A percentile compares a stretch with the other conserved stretches of the same genome.
phyloP scores from a whole-genome alignment of 1,284 basidiomycete species.

The Psilocybe mexicana region DNA sequence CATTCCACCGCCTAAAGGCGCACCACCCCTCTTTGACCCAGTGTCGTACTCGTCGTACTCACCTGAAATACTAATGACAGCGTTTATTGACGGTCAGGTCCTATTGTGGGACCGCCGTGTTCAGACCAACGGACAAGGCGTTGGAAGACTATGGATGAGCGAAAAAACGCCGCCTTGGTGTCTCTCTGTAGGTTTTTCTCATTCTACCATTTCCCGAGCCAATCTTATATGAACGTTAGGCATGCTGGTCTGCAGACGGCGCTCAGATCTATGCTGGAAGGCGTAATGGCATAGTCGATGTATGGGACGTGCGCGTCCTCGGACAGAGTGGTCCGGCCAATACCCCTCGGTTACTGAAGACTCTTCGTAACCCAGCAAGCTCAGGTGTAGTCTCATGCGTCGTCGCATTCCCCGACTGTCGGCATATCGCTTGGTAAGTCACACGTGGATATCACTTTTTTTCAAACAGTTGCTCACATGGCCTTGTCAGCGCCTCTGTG shows the following conservation, averaged over 20 bases:
- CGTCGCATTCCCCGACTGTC: conserved; percentile 86
- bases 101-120: conserved; percentile 89
- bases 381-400: conserved; percentile 93
- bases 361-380: conserved; percentile 82
- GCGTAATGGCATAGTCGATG: conserved; percentile 88
- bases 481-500: conserved; percentile 70
- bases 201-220: not conserved
- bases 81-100: conserved; percentile 91
- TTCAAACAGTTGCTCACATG: conserved; percentile 10
- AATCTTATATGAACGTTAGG: conserved; percentile 46
- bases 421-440: conserved; percentile 85
- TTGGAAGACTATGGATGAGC: conserved; percentile 84
- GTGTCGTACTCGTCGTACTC: conserved; percentile 69
- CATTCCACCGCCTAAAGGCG: conserved; percentile 65
- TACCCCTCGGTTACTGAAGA: conserved; percentile 77
- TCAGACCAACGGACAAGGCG: conserved; percentile 61
- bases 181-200: conserved; percentile 69
- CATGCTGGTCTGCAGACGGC: conserved; percentile 93
- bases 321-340: conserved; percentile 58
- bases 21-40: conserved; percentile 69
- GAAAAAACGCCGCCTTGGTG: conserved; percentile 96
- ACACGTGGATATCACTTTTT: not conserved
- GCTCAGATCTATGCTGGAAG: conserved; percentile 89
- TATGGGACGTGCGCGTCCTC: conserved; percentile 88
- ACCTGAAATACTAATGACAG: conserved; percentile 85